Base-by-base conservation (phyloP, 345 rosid species). In the Rhizophora mangle region DNA sequence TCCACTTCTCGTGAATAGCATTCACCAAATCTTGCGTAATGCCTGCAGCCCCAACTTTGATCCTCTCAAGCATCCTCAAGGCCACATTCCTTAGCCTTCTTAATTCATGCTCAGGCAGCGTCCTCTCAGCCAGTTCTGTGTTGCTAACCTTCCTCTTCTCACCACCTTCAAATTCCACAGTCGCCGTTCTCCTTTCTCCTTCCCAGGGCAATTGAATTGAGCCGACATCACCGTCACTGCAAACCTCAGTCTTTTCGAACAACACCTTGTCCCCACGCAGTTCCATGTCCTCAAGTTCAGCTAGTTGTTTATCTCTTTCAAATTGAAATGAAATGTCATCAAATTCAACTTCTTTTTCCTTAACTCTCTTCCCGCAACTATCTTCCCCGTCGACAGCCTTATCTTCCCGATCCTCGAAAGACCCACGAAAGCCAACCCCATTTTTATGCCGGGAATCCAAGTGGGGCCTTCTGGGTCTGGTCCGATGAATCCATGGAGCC, bases 31-130 rank as follows among this genome's bases (percentile, higher is more conserved):
- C 87, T 80, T 82, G 89, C 0, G 89, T 89, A 70, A 93, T 84
- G 69, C 97, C 96, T 3, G 91, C 89, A 51, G 79, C 79, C 32
- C 96, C 92, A 30, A 93, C 97, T 80, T 91, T 91, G 5, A 75
- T 73, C 82, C 98, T 89, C 83, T 89, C 96, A 54, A 84, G 70
- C 94, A 88, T 93, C 82, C 96, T 84, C 77, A 91, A 70, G 29
- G 98, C 80, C 72, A 88, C 34, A 27, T 82, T 88, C 81, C 97
- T 86, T 10, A 89, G 82, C 88, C 97, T 85, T 78, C 19, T 83
- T 58, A 93, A 62, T 73, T 93, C 96, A 62, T 88, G 89, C 66
- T 83, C 94, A 1, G 98, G 97, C 63, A 91, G 60, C 22, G 66
- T 65, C 36, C 68, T 82, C 85, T 88, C 91, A 0, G 89, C 94